A percentile compares a stretch with the other conserved stretches of the same genome.
Conservation (phyloP, 1,284 basidiomycete species). For the Sporisorium exsertum region DNA sequence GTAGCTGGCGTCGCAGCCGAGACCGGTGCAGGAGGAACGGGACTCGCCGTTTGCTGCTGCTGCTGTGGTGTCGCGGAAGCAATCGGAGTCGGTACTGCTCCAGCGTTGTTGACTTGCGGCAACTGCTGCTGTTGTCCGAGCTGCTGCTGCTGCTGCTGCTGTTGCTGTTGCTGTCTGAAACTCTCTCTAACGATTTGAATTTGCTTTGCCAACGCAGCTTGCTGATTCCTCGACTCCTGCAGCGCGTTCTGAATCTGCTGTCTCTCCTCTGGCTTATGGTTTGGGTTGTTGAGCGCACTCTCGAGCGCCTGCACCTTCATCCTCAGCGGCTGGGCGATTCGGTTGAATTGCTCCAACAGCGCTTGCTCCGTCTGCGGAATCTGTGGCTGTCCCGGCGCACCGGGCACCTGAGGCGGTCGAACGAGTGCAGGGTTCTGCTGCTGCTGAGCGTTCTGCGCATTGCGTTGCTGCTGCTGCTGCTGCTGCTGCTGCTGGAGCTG, state of each 20-base stretch:
- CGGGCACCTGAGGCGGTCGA: slow-evolving; percentile 19
- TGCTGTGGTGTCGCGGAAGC: slow-evolving; percentile 19
- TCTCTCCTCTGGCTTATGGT: slow-evolving; percentile 56
- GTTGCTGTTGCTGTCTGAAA: slow-evolving; percentile 54
- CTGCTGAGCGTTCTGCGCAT: slow-evolving; percentile 16
- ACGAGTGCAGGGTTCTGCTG: slow-evolving; percentile 19
- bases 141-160: slow-evolving; percentile 26
- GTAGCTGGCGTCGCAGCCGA: slow-evolving; percentile 7
- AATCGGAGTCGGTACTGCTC: slow-evolving; percentile 12
- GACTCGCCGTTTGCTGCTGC: slow-evolving; percentile 24
- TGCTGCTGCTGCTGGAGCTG: slow-evolving; percentile 26
- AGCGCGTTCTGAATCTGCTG: slow-evolving; percentile 57
- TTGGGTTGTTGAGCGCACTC: slow-evolving; percentile 47
- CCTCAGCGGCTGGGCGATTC: slow-evolving; percentile 55
- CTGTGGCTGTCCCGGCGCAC: slow-evolving; percentile 30
- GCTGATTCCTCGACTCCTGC: slow-evolving; percentile 56
- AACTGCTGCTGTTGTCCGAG: slow-evolving; percentile 22
- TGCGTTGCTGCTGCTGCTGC: slow-evolving; percentile 14
- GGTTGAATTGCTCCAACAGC: slow-evolving; percentile 60
- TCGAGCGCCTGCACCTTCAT: slow-evolving; percentile 58
- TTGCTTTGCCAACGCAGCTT: slow-evolving; percentile 58
- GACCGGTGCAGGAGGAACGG: slow-evolving; percentile 18
- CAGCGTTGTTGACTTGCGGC: slow-evolving; percentile 23
- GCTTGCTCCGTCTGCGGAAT: slow-evolving; percentile 55
- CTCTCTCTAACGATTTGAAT: slow-evolving; percentile 57